Percentiles rank a stretch among this genome's conserved stretches.
phyloP scores from a whole-genome alignment of 2,329 filamentous ascomycete species.

The Myriosclerotinia scirpicola region DNA sequence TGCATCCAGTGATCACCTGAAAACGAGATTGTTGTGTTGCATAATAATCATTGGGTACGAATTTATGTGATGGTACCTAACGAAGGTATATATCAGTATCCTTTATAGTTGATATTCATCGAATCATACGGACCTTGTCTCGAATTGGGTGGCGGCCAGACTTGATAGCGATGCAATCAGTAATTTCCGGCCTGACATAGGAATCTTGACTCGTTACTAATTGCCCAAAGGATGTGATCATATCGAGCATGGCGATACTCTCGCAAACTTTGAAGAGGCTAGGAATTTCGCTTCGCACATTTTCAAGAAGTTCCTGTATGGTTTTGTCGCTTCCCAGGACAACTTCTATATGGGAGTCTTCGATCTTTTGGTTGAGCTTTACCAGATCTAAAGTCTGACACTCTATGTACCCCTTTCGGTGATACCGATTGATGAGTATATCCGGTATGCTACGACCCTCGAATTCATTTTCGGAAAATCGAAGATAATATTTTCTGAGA shows the following conservation, averaged over 20 bases:
- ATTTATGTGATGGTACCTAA: constrained; percentile 63
- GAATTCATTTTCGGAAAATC: constrained; percentile 61
- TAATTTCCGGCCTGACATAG: constrained; percentile 63
- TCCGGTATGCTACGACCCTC: constrained; percentile 60
- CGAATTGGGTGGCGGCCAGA: constrained; percentile 67
- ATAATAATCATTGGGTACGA: constrained; percentile 88
- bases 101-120: not conserved
- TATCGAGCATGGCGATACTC: constrained; percentile 81
- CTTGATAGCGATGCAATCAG: constrained; percentile 63
- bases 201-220: constrained; percentile 62
- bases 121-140: constrained; percentile 52
- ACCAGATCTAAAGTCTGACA: constrained; percentile 84
- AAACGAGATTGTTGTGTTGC: constrained; percentile 78
- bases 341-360: constrained; percentile 80
- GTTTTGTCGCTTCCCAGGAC: constrained; percentile 78
- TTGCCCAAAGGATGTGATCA: constrained; percentile 76
- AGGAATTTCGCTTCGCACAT: constrained; percentile 71
- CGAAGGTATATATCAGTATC: not conserved
- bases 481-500: constrained; percentile 76
- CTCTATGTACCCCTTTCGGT: constrained; percentile 74
- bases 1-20: constrained; percentile 92
- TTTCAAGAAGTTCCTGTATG: constrained; percentile 67
- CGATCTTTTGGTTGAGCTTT: constrained; percentile 76
- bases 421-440: constrained; percentile 73
- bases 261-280: constrained; percentile 82